These are phyloP conservation scores for Tylopilus plumbeoviolaceoides DNA, from an alignment of 768 basidiomycete species.

Conservation along the genomic window DNA sequence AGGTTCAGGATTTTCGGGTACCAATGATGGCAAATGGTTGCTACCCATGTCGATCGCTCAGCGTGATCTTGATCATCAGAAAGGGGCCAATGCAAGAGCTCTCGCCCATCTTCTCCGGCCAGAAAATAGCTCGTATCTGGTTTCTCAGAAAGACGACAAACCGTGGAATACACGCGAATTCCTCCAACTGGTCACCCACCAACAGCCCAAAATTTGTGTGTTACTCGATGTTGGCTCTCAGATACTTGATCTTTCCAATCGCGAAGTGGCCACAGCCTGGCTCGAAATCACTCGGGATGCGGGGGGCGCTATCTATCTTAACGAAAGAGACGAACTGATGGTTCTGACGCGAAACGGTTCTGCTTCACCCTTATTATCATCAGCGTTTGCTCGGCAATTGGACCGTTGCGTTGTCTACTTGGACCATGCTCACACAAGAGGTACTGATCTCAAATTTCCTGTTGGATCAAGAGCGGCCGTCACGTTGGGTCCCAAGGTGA, in stretches of 20 bases:
- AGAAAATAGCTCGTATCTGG: conserved; percentile 14
- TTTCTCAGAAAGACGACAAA: neutral
- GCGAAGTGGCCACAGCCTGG: conserved; percentile 39
- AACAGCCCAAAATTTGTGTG: neutral
- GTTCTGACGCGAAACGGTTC: conserved; percentile 25
- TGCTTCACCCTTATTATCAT: conserved; percentile 21
- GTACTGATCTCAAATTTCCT: conserved; percentile 36
- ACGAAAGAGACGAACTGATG: conserved; percentile 22
- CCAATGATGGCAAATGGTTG: conserved; percentile 35
- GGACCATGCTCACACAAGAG: conserved; percentile 15
- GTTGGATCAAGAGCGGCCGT: conserved; percentile 1
- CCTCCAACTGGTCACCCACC: neutral
- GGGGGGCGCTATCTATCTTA: conserved; percentile 13
- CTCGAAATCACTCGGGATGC: conserved; percentile 19
- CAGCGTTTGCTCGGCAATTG: conserved; percentile 26
- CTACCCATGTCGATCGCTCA: conserved; percentile 32
- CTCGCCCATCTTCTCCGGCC: conserved; percentile 23
- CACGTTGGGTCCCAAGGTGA: conserved; percentile 30
- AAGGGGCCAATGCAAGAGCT: conserved; percentile 40
- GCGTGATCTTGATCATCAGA: conserved; percentile 20
- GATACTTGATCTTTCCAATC: conserved; percentile 46
- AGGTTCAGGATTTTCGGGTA: conserved; percentile 35
- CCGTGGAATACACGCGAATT: neutral
- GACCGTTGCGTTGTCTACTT: conserved; percentile 33
- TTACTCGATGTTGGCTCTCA: conserved; percentile 39